phyloP scores from a whole-genome alignment of 2,329 filamentous ascomycete species.

The Epichloe sp. region DNA sequence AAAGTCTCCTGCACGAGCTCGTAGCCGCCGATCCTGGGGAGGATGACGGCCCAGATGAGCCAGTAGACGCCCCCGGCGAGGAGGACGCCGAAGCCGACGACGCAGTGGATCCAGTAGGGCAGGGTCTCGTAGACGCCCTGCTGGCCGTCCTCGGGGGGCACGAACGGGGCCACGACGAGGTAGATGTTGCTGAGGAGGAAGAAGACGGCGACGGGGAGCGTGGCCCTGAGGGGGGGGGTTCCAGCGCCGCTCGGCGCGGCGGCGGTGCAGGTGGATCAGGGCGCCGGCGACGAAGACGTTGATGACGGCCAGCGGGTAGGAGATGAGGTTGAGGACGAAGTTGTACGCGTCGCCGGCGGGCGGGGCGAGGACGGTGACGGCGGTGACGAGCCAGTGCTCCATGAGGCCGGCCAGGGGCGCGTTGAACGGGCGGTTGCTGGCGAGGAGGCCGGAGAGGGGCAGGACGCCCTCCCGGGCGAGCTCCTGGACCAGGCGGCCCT shows the following conservation, averaged over 20 bases:
- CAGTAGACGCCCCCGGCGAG: constrained; percentile 40
- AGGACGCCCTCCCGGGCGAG: constrained; percentile 54
- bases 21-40: constrained; percentile 40
- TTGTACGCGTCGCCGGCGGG: constrained; percentile 56
- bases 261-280: constrained; percentile 39
- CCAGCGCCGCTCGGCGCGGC: constrained; percentile 35
- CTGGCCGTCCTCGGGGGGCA: constrained; percentile 39
- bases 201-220: constrained; percentile 40
- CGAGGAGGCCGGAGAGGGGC: constrained; percentile 51
- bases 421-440: constrained; percentile 50
- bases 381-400: constrained; percentile 50
- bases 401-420: constrained; percentile 48
- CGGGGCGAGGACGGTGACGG: constrained; percentile 53
- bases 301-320: constrained; percentile 47
- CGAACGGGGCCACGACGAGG: constrained; percentile 45
- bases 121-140: constrained; percentile 40
- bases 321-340: constrained; percentile 49
- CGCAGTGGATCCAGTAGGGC: constrained; percentile 45
- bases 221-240: constrained; percentile 41
- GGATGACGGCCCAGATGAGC: constrained; percentile 38
- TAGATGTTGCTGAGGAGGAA: constrained; percentile 50
- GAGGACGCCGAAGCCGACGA: constrained; percentile 43
- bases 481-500: constrained; percentile 53
- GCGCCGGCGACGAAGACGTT: constrained; percentile 41
- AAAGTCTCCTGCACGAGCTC: constrained; percentile 40